phyloP scores from a whole-genome alignment of 2,329 filamentous ascomycete species.

The Didymella arachidicola region DNA sequence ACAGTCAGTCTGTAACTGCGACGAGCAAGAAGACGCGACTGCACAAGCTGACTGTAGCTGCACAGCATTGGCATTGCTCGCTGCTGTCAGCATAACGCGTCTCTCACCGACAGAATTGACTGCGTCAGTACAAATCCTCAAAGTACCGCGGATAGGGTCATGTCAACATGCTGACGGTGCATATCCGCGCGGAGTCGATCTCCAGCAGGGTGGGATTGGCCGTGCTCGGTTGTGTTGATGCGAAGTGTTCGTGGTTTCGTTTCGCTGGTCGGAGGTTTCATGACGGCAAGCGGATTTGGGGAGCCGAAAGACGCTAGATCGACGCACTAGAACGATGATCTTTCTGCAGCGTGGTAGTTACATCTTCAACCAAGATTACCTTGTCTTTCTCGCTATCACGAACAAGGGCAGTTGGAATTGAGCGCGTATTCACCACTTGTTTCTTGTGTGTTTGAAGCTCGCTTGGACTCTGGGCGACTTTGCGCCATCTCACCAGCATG shows the following conservation, averaged over 20 bases:
- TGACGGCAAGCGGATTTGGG: constrained; percentile 18
- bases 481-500: background rate
- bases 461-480: constrained; percentile 1
- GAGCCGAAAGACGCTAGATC: constrained; percentile 21
- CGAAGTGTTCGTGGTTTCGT: constrained; percentile 20
- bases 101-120: background rate
- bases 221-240: constrained; percentile 3
- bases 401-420: background rate
- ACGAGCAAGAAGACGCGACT: constrained; percentile 11
- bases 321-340: constrained; percentile 11
- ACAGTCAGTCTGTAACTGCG: constrained; percentile 7
- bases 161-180: constrained; percentile 10
- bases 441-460: constrained; percentile 9
- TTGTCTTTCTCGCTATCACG: background rate
- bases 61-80: constrained; percentile 8
- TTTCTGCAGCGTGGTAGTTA: constrained; percentile 2
- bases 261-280: constrained; percentile 20
- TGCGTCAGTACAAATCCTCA: constrained; percentile 12
- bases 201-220: constrained; percentile 14
- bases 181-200: constrained; percentile 3
- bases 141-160: constrained; percentile 2
- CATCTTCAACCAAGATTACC: background rate
- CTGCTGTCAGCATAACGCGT: constrained; percentile 4
- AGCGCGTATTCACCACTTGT: background rate
- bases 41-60: constrained; percentile 1